Conservation (phyloP, 2,329 filamentous ascomycete species). For the Botrytis byssoidea region DNA sequence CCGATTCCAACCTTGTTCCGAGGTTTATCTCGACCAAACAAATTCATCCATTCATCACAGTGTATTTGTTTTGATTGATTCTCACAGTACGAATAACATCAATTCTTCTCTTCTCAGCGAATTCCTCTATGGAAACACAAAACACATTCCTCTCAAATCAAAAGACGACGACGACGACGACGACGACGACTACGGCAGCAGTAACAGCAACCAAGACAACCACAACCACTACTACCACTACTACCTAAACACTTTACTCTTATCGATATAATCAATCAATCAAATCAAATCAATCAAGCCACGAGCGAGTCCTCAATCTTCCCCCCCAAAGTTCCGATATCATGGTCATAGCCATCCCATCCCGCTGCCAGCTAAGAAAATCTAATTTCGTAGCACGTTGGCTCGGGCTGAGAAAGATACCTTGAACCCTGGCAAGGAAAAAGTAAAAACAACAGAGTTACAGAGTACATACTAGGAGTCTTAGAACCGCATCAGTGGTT, state of each 20-base stretch:
- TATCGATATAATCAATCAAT: constrained; percentile 4
- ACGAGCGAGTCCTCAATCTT: background rate
- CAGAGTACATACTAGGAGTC: background rate
- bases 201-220: background rate
- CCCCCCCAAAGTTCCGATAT: background rate
- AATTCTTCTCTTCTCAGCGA: background rate
- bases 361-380: background rate
- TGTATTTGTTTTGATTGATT: background rate
- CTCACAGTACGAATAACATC: background rate
- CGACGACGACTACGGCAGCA: background rate
- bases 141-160: background rate
- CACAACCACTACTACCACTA: background rate
- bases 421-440: constrained; percentile 11
- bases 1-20: background rate
- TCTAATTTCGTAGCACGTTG: constrained; percentile 5
- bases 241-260: background rate
- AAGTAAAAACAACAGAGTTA: background rate
- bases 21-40: background rate
- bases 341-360: constrained; percentile 10
- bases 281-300: background rate
- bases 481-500: background rate
- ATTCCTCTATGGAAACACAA: background rate
- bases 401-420: background rate
- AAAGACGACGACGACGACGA: background rate
- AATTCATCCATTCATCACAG: background rate